phyloP scores from a whole-genome alignment of 306 rosid genomes.

The Bauhinia variegata region DNA sequence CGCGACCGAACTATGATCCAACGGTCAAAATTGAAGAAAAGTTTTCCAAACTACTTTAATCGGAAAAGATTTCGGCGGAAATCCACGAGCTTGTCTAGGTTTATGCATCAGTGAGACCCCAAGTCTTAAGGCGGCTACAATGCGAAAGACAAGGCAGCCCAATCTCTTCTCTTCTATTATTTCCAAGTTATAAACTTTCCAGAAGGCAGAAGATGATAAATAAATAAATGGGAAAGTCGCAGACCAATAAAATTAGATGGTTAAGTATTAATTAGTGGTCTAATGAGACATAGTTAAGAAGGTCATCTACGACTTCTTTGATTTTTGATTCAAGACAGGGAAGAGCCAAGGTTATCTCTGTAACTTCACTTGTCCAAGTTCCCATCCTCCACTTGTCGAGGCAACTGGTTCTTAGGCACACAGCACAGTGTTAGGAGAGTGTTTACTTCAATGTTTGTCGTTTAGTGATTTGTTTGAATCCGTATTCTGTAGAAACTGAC shows the following conservation, averaged over 20 bases:
- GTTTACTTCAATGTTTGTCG: conserved; percentile 44
- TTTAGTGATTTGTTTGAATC: conserved; percentile 41
- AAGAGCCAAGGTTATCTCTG: background rate
- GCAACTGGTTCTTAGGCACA: conserved; percentile 24
- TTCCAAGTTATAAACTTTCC: conserved; percentile 43
- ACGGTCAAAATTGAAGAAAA: conserved; percentile 25
- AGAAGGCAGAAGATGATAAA: conserved; percentile 32
- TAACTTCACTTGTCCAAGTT: conserved; percentile 50
- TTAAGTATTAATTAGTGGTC: conserved; percentile 29
- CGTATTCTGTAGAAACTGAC: conserved; percentile 30
- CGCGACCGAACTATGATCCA: conserved; percentile 38
- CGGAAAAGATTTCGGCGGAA: conserved; percentile 21
- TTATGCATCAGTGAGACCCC: background rate
- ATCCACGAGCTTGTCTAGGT: background rate
- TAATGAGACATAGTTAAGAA: conserved; percentile 14
- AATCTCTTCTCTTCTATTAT: conserved; percentile 29
- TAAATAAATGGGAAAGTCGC: conserved; percentile 40
- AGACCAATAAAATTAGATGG: conserved; percentile 23
- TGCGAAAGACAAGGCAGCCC: conserved; percentile 26
- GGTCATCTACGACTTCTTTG: conserved; percentile 10
- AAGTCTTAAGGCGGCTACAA: background rate
- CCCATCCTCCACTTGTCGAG: conserved; percentile 33
- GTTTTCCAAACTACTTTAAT: background rate
- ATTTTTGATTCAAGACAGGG: conserved; percentile 5
- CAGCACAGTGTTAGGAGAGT: conserved; percentile 24